phyloP scores from a whole-genome alignment of 495 filamentous ascomycete species.

The Daldinia vernicosa region DNA sequence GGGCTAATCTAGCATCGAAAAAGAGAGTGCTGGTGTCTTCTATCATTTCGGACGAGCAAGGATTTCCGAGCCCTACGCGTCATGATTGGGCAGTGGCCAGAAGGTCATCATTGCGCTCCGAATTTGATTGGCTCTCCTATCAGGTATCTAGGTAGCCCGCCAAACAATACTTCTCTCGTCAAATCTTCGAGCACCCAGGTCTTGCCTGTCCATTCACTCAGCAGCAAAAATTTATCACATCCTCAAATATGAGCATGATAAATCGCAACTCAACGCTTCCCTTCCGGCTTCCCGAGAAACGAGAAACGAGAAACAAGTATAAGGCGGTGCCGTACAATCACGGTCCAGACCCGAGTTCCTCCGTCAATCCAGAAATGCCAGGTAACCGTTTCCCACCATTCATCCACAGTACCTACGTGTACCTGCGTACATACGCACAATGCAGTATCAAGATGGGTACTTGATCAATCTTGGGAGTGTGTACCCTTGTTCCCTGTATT shows the following conservation, averaged over 20 bases:
- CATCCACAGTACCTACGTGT: constrained; percentile 9
- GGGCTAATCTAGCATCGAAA: constrained; percentile 10
- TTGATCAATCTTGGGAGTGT: constrained; percentile 30
- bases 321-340: neutral
- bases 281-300: neutral
- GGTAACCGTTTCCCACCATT: constrained; percentile 9
- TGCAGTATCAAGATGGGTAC: constrained; percentile 20
- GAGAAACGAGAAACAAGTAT: constrained; percentile 4
- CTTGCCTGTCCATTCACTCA: constrained; percentile 19
- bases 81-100: constrained; percentile 42
- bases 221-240: constrained; percentile 12
- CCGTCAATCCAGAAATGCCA: constrained; percentile 5
- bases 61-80: constrained; percentile 41
- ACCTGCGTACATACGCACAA: constrained; percentile 13
- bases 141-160: constrained; percentile 24
- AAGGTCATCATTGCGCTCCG: constrained; percentile 45
- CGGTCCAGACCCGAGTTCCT: neutral
- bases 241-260: neutral
- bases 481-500: constrained; percentile 37
- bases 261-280: neutral
- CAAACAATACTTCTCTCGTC: constrained; percentile 36
- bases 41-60: constrained; percentile 45
- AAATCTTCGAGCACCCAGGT: constrained; percentile 33
- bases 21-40: constrained; percentile 35
- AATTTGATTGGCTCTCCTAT: constrained; percentile 42